These are phyloP conservation scores for Tylopilus sp. DNA, from an alignment of 768 basidiomycete genomes.

Conservation along the genomic window DNA sequence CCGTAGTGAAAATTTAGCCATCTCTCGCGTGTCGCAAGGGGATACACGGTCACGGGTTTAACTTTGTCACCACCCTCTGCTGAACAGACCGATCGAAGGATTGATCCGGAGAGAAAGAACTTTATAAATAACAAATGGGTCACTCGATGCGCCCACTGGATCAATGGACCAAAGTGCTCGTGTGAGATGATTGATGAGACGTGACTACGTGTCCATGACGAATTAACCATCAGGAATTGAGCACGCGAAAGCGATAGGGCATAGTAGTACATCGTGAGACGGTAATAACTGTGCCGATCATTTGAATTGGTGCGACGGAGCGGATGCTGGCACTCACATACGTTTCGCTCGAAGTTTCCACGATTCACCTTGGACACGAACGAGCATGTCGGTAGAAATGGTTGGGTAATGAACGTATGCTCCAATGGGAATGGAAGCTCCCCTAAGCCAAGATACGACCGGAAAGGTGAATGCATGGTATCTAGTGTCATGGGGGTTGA, in stretches of 20 bases:
- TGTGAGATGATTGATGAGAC: slow-evolving; percentile 68
- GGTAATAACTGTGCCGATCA: slow-evolving; percentile 67
- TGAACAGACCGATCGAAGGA: neutral
- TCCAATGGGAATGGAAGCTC: slow-evolving; percentile 64
- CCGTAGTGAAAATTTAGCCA: slow-evolving; percentile 53
- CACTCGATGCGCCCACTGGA: slow-evolving; percentile 44
- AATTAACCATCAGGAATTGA: slow-evolving; percentile 88
- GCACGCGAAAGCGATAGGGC: slow-evolving; percentile 68
- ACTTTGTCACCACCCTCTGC: neutral
- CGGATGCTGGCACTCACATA: slow-evolving; percentile 17
- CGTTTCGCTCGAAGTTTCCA: slow-evolving; percentile 26
- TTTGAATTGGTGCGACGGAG: neutral
- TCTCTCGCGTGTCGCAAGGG: slow-evolving; percentile 87
- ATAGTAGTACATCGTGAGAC: slow-evolving; percentile 82
- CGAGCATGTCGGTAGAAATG: slow-evolving; percentile 92
- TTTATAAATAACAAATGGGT: slow-evolving; percentile 40
- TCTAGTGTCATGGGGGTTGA: slow-evolving; percentile 45
- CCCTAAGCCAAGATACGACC: slow-evolving; percentile 54
- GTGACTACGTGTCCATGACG: slow-evolving; percentile 90
- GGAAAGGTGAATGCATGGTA: slow-evolving; percentile 96
- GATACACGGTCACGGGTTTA: slow-evolving; percentile 62
- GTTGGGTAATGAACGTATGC: slow-evolving; percentile 97
- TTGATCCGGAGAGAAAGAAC: slow-evolving; percentile 17
- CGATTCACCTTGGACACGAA: slow-evolving; percentile 51
- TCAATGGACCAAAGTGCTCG: slow-evolving; percentile 41